Evolutionary conservation across 257 asterid genomes (phyloP).

Genomic region (Nicotiana noctiflora): DNA sequence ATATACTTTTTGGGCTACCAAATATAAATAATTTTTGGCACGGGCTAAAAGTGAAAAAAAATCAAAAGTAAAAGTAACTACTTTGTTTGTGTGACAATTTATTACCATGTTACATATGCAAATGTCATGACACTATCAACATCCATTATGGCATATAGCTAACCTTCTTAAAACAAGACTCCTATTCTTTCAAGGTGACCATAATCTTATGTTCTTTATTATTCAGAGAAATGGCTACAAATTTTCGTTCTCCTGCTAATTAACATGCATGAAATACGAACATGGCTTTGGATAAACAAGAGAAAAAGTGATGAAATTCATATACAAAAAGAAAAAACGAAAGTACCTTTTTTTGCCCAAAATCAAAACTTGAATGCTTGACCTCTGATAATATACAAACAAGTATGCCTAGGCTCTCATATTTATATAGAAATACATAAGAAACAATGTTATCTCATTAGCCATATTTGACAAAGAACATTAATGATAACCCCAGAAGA

Average conservation of each 20-base stretch:
- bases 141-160: not conserved
- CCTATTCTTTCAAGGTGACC: not conserved
- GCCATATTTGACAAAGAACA: not conserved
- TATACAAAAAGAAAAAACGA: not conserved
- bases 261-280: not conserved
- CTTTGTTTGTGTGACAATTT: too few species aligned
- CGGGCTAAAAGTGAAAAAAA: too few species aligned
- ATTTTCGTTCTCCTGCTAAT: not conserved
- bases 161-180: not conserved
- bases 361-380: not conserved
- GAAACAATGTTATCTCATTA: not conserved
- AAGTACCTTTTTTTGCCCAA: not conserved
- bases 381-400: not conserved
- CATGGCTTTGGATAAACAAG: not conserved
- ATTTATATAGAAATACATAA: not conserved
- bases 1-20: too few species aligned
- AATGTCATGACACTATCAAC: too few species aligned
- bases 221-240: not conserved
- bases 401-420: not conserved
- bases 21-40: too few species aligned
- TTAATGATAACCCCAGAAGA: not conserved
- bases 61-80: too few species aligned
- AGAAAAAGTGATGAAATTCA: not conserved
- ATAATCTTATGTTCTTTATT: not conserved
- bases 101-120: too few species aligned